phyloP scores from a whole-genome alignment of 2,329 filamentous ascomycete species.

The Fusarium armeniacum region DNA sequence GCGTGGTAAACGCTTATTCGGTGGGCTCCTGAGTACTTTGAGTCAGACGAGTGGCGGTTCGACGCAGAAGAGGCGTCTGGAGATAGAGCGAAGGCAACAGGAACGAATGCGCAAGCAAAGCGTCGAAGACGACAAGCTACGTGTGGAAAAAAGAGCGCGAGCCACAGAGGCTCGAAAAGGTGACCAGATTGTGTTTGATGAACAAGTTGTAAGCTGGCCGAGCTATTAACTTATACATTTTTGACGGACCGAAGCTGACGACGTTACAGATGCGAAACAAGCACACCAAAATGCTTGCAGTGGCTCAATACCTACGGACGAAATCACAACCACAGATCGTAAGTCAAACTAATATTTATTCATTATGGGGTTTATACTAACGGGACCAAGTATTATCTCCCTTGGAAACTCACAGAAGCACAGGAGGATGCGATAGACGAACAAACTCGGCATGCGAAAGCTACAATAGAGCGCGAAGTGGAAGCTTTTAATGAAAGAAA shows the following conservation, averaged over 20 bases:
- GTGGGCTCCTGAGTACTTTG: conserved; percentile 81
- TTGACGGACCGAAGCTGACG: conserved; percentile 32
- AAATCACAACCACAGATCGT: conserved; percentile 80
- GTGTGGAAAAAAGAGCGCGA: conserved; percentile 74
- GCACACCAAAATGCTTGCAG: conserved; percentile 78
- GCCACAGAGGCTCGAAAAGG: conserved; percentile 71
- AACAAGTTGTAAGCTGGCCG: conserved; percentile 74
- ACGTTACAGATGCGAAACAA: conserved; percentile 78
- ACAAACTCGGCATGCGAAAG: conserved; percentile 77
- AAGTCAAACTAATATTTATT: conserved; percentile 55
- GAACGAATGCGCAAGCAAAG: conserved; percentile 81
- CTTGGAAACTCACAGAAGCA: conserved; percentile 78
- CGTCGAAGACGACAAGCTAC: conserved; percentile 77
- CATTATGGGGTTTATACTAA: conserved; percentile 19
- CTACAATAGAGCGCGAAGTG: conserved; percentile 73
- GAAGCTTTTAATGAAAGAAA: conserved; percentile 70
- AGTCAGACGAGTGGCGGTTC: conserved; percentile 76
- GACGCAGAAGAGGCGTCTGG: conserved; percentile 78
- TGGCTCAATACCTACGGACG: conserved; percentile 81
- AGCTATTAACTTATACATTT: not conserved
- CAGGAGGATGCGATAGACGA: conserved; percentile 79
- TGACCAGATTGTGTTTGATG: conserved; percentile 82
- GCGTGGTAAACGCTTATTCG: conserved; percentile 87
- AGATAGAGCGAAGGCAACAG: conserved; percentile 86
- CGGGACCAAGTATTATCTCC: conserved; percentile 81